Base-by-base conservation (phyloP, 257 asterid genomes). In the Nicotiana benthamiana region DNA sequence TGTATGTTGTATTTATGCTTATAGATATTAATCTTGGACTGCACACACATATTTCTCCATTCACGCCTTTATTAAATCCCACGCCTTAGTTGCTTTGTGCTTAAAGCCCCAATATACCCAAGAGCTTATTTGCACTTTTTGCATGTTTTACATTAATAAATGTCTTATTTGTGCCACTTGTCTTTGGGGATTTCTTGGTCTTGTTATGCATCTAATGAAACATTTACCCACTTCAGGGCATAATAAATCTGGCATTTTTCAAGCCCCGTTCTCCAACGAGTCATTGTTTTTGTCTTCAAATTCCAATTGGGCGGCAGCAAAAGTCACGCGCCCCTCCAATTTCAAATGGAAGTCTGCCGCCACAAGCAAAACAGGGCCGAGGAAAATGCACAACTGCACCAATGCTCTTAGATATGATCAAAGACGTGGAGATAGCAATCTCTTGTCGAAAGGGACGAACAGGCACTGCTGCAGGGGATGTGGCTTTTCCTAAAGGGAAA, bases 401-500 rank as follows among this genome's bases (percentile, higher is more conserved):
- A 24, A 85, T 88, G 87, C 88, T 96, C 34, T 82, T 96, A 30
- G 99, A 96, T 36, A 82, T 89, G 26, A 81, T 89, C 81, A 96
- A 91, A 83, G 98, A 94, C 16, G 93, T 93, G 11, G 99, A 96
- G 80, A 83, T 79, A 0, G 97, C 98, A 9, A 92, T 96, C 43
- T 91, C 97, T n/a, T 89, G 90, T 80, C 90, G 99, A 12, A 96
- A 96, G 90, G 99, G 99, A 30, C 86, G 99, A 82, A 85, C 97
- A 18, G 99, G 99, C 59, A 96, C 99, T 30, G 98, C 99, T 36
- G 99, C 99, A 6, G 98, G 99, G n/a, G 99, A 94, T 10, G 98
- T 96, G n/a, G 99, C 99, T 56, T 96, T 94, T 57, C 99, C 97
- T 1, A 89, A 88, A 87, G 99, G 99, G 24, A 96, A 96, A 86